These are phyloP conservation scores for Ceratocystiopsis brevicomis DNA, from an alignment of 2,329 filamentous ascomycete genomes.

Conservation along the genomic window DNA sequence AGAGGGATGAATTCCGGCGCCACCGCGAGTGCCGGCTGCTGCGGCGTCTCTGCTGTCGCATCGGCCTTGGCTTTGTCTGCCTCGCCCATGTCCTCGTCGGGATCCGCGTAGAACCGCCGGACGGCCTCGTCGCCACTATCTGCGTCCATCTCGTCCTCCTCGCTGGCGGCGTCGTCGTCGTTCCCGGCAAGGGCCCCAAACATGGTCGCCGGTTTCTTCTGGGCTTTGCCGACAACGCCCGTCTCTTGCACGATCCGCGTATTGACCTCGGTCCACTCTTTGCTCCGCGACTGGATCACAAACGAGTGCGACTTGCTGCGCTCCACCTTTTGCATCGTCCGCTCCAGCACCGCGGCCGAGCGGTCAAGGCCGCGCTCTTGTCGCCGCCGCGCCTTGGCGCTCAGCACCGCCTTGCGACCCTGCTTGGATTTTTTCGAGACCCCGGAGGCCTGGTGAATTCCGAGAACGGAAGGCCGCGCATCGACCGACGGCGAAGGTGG, in stretches of 20 bases:
- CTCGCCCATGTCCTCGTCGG: slow-evolving; percentile 7
- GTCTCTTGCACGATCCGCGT: slow-evolving; percentile 1
- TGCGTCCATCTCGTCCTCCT: slow-evolving; percentile 1
- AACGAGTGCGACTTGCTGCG: slow-evolving; percentile 32
- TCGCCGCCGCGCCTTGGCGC: slow-evolving; percentile 33
- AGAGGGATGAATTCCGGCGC: too few relatives aligned
- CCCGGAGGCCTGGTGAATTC: slow-evolving; percentile 46
- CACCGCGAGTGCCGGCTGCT: too few relatives aligned
- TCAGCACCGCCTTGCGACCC: slow-evolving; percentile 33
- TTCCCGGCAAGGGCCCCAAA: slow-evolving; percentile 3
- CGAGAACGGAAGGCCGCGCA: slow-evolving; percentile 46
- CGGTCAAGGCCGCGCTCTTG: slow-evolving; percentile 39
- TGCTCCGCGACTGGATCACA: slow-evolving; percentile 28
- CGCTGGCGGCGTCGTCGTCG: neutral
- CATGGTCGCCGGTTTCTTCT: slow-evolving; percentile 3
- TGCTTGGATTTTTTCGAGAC: slow-evolving; percentile 43
- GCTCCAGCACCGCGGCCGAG: slow-evolving; percentile 40
- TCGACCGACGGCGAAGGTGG: slow-evolving; percentile 29
- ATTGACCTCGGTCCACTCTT: slow-evolving; percentile 42
- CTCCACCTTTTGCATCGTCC: slow-evolving; percentile 35
- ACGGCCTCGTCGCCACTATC: slow-evolving; percentile 10
- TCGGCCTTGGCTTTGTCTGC: neutral
- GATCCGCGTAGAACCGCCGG: slow-evolving; percentile 6
- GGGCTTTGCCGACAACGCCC: neutral
- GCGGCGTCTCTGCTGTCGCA: too few relatives aligned